Base-by-base conservation (phyloP, 352 stramenopile genomes). In the Phytophthora constricta region DNA sequence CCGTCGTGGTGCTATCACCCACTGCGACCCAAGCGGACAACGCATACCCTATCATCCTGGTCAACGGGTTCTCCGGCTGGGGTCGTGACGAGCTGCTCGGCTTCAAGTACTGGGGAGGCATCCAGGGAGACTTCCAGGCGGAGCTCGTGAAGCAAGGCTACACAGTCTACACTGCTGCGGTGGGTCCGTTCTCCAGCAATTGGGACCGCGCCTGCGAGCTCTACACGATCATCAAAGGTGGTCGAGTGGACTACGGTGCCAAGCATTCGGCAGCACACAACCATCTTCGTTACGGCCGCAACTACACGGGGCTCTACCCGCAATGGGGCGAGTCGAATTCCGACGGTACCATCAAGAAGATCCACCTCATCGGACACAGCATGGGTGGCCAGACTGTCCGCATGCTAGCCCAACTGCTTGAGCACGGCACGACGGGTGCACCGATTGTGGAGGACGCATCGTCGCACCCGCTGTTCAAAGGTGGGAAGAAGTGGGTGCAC, bases 301-400 rank as follows among this genome's bases (percentile, higher is more conserved):
- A 71, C 17, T 88, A 70, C 57, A 70, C 79, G 1, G 77, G 76
- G 5, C 46, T 92, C 37, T 89, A 86, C 42, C 79, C 77, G 7
- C 47, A 86, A n/a, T 92, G 80, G 82, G 80, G 82, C 1, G 60
- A 72, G 26, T 68, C 71, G 8, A 75, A 76, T n/a, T 62, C 47
- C 1, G 68, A 84, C 42, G 79, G 80, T 16, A 69, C 66, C 11
- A 37, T 86, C 31, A 86, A 90, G 58, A 90, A 88, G 54, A 62
- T 93, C 8, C 84, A 93, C 60, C 47, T 93, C 33, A 31, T 93
- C 5, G 85, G 85, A 17, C 85, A 91, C 80, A 88, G 76, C 31
- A 93, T 93, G 85, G 85, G 85, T 10, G 85, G 85, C 10, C 77
- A 86, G 56, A 93, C 82, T 19, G 81, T 89, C 16, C 80, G 85